Base-by-base conservation (phyloP, 495 filamentous ascomycete genomes). In the Penicillium ucsense region DNA sequence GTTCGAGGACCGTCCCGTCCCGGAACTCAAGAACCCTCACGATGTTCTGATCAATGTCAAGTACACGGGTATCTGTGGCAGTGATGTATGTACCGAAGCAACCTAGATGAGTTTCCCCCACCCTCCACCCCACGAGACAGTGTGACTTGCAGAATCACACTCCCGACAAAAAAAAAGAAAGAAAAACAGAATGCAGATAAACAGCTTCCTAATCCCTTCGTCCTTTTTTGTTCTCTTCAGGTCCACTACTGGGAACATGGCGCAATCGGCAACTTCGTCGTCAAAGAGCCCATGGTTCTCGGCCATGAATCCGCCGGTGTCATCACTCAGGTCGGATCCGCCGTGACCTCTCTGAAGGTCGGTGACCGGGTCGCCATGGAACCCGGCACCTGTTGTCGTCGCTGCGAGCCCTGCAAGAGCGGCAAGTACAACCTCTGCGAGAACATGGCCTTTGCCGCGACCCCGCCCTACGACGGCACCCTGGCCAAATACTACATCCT, bases 181-280 rank as follows among this genome's bases (percentile, higher is more conserved):
- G 28, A 34, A 31, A 29, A 48, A 32, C 28, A 34, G 38, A 35
- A 41, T 10, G 10, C 20, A 9, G 8, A 45, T 11, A 45, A 36
- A 12, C 30, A 12, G n/a, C 31, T 12, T 12, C 30, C 0, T 7
- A 9, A 8, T 12, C 31, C 11, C 8, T 34, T 36, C n/a, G 8
- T 4, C 8, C 2, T 29, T 5, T 33, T 20, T 20, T 20, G 20
- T 20, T 20, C 20, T 20, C 20, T 20, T 20, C 20, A 79, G 77
- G 73, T 84, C n/a, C 89, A 95, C 78, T 95, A 92, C 76, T 92
- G 86, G 85, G 70, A 78, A 46, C 81, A 94, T 51, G 89, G 89
- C 44, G 72, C 80, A 35, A 94, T 95, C 60, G 89, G 87, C 51
- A 64, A 77, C 67, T 94, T 87, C 65, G 73, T 90, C 47, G 77